Evolutionary conservation across 2,329 filamentous ascomycete genomes (phyloP).

Genomic region (Penicillium sp.): DNA sequence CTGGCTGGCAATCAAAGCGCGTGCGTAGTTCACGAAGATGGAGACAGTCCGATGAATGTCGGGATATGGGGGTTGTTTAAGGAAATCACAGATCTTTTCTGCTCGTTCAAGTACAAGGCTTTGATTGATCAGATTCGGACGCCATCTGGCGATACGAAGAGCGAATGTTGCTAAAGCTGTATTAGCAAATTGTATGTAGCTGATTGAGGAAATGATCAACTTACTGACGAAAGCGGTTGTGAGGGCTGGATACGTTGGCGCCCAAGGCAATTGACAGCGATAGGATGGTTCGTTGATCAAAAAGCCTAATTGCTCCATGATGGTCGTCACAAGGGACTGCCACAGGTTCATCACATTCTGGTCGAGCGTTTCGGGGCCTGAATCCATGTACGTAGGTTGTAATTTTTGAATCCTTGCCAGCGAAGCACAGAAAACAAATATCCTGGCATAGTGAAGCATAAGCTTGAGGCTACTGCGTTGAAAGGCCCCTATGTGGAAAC

Average conservation of each 20-base stretch:
- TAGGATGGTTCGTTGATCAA: slow-evolving; percentile 36
- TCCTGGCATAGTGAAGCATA: slow-evolving; percentile 36
- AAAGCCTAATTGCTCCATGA: slow-evolving; percentile 36
- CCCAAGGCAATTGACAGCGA: slow-evolving; percentile 36
- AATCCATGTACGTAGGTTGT: slow-evolving; percentile 23
- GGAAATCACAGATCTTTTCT: slow-evolving; percentile 35
- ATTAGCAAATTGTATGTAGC: slow-evolving; percentile 13
- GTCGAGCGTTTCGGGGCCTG: slow-evolving; percentile 24
- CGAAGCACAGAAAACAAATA: slow-evolving; percentile 35
- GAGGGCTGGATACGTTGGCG: slow-evolving; percentile 37
- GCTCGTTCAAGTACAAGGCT: slow-evolving; percentile 32
- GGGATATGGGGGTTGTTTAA: slow-evolving; percentile 39
- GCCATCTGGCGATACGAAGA: slow-evolving; percentile 36
- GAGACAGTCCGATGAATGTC: slow-evolving; percentile 41
- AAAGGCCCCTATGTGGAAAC: slow-evolving; percentile 38
- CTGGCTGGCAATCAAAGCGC: slow-evolving; percentile 34
- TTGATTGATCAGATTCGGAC: slow-evolving; percentile 35
- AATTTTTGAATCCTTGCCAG: slow-evolving; percentile 38
- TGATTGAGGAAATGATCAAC: slow-evolving; percentile 14
- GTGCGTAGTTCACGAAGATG: slow-evolving; percentile 39
- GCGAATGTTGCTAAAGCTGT: slow-evolving; percentile 33
- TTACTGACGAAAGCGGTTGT: slow-evolving; percentile 40
- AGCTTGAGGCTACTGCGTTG: slow-evolving; percentile 37
- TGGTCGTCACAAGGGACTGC: slow-evolving; percentile 33
- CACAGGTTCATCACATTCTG: slow-evolving; percentile 31